Base-by-base conservation (phyloP, 345 rosid species). In the Eucalyptus curtisii region DNA sequence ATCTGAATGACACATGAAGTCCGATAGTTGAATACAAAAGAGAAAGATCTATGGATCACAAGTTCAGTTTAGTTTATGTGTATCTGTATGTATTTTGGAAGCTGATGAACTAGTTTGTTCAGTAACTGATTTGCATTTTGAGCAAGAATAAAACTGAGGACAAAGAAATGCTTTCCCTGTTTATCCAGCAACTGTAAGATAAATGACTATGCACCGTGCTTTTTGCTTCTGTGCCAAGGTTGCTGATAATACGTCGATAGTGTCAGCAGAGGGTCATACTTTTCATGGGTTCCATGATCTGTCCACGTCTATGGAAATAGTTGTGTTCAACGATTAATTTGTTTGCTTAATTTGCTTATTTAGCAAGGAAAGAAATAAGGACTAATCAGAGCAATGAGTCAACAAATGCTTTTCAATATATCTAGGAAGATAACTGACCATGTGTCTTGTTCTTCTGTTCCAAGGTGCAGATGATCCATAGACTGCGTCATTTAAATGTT, bases 401-500 rank as follows among this genome's bases (percentile, higher is more conserved):
- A 64, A 64, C 20, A 64, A n/a, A 64, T 14, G 37, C 10, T n/a
- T 64, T 85, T 37, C 22, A 15, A 10, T 27, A 24, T 27, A 47
- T 85, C 24, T 17, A 37, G 19, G 49, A 64, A 64, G 20, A 64
- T 50, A 85, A 42, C 25, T 10, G 30, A 45, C n/a, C 71, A 76
- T 68, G 86, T 71, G 37, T 85, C 49, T 52, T 87, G 55, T 53
- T 59, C 86, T 53, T 87, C 61, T 90, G 52, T 61, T 91, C 76
- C 84, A 92, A 98, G 99, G 99, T 98, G 87, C 98, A 95, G 84
- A 98, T 96, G 90, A 98, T 98, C 99, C 95, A 95, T 37, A 97
- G 99, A 95, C 91, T 96, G 91, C 98, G 98, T 45, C 99, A 98
- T 95, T 99, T 99, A 92, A 98, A 98, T 91, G 96, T 98, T 89